Evolutionary conservation across 257 asterid species (phyloP).

Genomic region (Ocimum tenuiflorum): DNA sequence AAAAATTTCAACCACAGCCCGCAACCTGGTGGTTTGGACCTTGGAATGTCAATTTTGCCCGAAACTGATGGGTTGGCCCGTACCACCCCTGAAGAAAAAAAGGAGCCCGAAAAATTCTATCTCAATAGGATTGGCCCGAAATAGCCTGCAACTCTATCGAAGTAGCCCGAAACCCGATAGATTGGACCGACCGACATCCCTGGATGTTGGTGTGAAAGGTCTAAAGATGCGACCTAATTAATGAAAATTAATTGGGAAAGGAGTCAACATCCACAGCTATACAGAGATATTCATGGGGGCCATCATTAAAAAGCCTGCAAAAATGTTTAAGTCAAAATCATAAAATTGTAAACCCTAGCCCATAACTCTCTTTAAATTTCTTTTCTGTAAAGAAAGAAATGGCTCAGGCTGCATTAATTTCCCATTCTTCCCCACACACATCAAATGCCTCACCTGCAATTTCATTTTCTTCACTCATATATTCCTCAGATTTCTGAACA

Average conservation of each 20-base stretch:
- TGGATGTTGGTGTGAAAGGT: background rate
- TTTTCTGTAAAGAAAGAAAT: conserved; percentile 15
- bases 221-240: conserved; percentile 25
- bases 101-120: too few relatives aligned
- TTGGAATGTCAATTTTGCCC: too few relatives aligned
- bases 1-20: too few relatives aligned
- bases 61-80: too few relatives aligned
- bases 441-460: conserved; percentile 32
- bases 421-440: conserved; percentile 25
- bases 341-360: conserved; percentile 41
- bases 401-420: conserved; percentile 38
- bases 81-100: too few relatives aligned
- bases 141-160: too few relatives aligned
- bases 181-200: too few relatives aligned
- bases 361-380: conserved; percentile 36
- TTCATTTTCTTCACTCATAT: conserved; percentile 16
- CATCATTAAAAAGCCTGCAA: conserved; percentile 53
- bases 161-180: too few relatives aligned
- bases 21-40: too few relatives aligned
- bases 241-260: conserved; percentile 28
- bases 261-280: conserved; percentile 48
- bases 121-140: too few relatives aligned
- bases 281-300: conserved; percentile 13
- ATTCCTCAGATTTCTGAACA: conserved; percentile 29
- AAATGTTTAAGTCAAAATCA: conserved; percentile 36